A percentile compares a stretch with the other conserved stretches of the same genome.
phyloP scores from a whole-genome alignment of 78 protist species.

The Cavenderia fasciculata region DNA sequence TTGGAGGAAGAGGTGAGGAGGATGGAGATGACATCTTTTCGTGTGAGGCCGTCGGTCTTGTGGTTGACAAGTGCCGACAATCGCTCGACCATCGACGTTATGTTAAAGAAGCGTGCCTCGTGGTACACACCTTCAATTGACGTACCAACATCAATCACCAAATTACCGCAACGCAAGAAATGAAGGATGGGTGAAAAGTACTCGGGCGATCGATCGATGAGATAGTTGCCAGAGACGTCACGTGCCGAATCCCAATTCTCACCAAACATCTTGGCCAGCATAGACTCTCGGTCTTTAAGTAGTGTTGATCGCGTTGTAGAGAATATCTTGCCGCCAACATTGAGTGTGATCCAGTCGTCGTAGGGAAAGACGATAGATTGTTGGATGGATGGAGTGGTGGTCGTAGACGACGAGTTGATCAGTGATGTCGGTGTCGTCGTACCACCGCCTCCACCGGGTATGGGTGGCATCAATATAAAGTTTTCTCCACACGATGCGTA shows the following conservation, averaged over 20 bases:
- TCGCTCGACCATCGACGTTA: constrained; percentile 67
- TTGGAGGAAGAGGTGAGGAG: constrained; percentile 71
- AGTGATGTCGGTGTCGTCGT: background rate
- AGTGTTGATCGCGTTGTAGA: constrained; percentile 71
- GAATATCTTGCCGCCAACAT: constrained; percentile 81
- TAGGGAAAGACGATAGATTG: background rate
- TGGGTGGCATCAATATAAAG: constrained; percentile 6
- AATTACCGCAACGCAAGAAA: constrained; percentile 70
- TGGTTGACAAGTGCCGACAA: constrained; percentile 64
- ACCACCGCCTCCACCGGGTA: background rate
- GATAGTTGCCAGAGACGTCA: constrained; percentile 71
- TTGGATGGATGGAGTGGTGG: background rate
- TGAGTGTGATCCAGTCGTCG: constrained; percentile 79
- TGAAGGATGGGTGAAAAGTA: constrained; percentile 71
- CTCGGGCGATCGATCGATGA: constrained; percentile 82
- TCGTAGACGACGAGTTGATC: background rate
- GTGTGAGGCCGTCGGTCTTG: constrained; percentile 40
- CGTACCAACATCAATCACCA: constrained; percentile 48
- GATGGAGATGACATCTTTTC: constrained; percentile 82
- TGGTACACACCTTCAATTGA: constrained; percentile 71
- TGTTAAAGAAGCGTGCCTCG: constrained; percentile 82
- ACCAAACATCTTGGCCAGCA: constrained; percentile 83
- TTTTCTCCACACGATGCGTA: constrained; percentile 72
- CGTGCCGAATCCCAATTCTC: constrained; percentile 78
- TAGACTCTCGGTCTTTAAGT: constrained; percentile 31